Evolutionary conservation across 805 yeast species (phyloP).

Genomic region (Starmerella asiatica): DNA sequence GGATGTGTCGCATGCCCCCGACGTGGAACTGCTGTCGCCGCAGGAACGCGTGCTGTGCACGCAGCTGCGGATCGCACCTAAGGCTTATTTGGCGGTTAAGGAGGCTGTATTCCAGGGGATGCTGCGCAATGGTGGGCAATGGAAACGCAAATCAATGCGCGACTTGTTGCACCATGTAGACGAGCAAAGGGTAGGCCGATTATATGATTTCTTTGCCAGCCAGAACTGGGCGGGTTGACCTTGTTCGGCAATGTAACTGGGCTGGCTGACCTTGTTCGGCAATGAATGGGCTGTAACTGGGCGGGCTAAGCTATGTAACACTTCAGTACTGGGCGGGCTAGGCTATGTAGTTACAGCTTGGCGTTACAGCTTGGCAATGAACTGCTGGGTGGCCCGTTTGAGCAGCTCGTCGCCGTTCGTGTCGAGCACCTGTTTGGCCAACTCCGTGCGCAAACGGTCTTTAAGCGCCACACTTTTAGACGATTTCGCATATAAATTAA

Average conservation of each 20-base stretch:
- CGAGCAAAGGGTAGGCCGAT: slow-evolving; percentile 68
- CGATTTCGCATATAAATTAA: slow-evolving; percentile 44
- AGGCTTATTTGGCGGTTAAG: slow-evolving; percentile 86
- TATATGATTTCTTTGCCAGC: slow-evolving; percentile 82
- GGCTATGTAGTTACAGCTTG: neutral
- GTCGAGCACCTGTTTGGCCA: slow-evolving; percentile 18
- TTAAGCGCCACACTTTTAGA: slow-evolving; percentile 18
- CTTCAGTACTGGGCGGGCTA: neutral
- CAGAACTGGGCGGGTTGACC: slow-evolving; percentile 63
- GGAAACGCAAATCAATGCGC: slow-evolving; percentile 75
- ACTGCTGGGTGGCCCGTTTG: slow-evolving; percentile 19
- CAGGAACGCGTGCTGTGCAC: slow-evolving; percentile 82
- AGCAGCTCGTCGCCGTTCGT: slow-evolving; percentile 15
- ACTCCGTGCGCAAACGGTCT: slow-evolving; percentile 19
- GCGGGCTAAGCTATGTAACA: slow-evolving; percentile 20
- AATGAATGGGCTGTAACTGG: slow-evolving; percentile 49
- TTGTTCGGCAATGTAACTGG: too few species aligned
- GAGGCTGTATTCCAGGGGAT: slow-evolving; percentile 80
- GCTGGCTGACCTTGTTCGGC: slow-evolving; percentile 25
- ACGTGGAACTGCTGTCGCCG: slow-evolving; percentile 66
- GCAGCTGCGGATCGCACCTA: slow-evolving; percentile 72
- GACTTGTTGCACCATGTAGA: slow-evolving; percentile 67
- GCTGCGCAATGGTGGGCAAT: slow-evolving; percentile 64
- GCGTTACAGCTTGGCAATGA: slow-evolving; percentile 14
- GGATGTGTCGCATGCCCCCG: slow-evolving; percentile 49